Base-by-base conservation (phyloP, 202 grass and related monocot genomes). In the Elaeis oleifera region DNA sequence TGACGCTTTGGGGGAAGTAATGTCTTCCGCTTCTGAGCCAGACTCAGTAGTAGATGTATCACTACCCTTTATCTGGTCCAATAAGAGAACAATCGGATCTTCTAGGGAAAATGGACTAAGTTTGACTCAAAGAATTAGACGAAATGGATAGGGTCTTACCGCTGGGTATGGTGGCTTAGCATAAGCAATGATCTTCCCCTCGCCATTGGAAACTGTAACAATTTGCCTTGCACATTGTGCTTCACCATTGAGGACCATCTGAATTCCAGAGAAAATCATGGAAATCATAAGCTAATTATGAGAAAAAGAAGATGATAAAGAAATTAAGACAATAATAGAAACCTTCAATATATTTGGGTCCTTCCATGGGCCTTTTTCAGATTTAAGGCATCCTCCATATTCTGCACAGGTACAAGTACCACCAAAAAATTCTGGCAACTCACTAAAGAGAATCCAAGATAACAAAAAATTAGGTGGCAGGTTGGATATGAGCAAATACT, bases 171-270 rank as follows among this genome's bases (percentile, higher is more conserved):
- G 89, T 24, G 79, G 70, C 53, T 90, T 97, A 65, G 77, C 64
- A 78, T 89, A 91, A 70, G 84, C 78, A 81, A 91, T 89, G 56
- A 89, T 48, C 68, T 85, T 91, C 76, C 83, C 92, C 16, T 79
- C 88, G 15, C 83, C 84, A 58, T 97, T 83, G 48, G 82, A 86
- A 77, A 97, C 53, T 27, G 88, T 84, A 53, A 89, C 84, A 74
- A 97, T 89, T 79, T 97, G 87, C 24, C 88, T 81, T 74, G 81
- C 79, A 76, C 71, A 86, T 51, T 89, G 84, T 59, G 78, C 85
- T 79, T 92, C 92, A 7, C 84, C 92, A 77, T 82, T 82, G 60
- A 89, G 84, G 61, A 97, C 84, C 71, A 91, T 86, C 92, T 97
- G 79, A 28, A 79, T 64, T 76, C 60, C 48, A 65, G 65, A 4